Evolutionary conservation across 768 basidiomycete species (phyloP), one percentile per base, ranked within the genome.

Genomic region (Coprinopsis sp.): DNA sequence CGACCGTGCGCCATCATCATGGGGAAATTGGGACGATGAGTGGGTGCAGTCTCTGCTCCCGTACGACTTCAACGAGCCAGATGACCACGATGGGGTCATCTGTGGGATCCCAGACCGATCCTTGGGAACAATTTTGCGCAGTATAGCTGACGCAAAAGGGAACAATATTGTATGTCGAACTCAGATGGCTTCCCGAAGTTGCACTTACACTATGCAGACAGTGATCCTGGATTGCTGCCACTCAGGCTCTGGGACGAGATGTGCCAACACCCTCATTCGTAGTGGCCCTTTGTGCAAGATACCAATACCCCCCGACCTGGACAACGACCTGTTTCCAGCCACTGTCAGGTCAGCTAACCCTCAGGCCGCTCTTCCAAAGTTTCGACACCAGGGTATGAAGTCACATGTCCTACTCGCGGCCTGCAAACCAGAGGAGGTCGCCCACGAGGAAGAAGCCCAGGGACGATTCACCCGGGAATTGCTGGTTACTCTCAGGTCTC

Each of bases 11-110:
- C 81, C 81, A 38, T 58, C 59, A 29, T 74, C 69, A 38, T 82
- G 81, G 81, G 66, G 64, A 24, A 64, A 66, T 50, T 61, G 60
- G 37, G 51, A 43, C 23, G 51, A 54, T 3, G 58, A 64, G n/a
- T n/a, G n/a, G 23, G 74, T 77, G 19, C 73, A 83, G 51, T 71
- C 80, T 47, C 53, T 84, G 16, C 79, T 79, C 53, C 71, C 82
- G 23, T 74, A 77, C 51, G 82, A 84, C 54, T 77, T 76, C 43
- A 75, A 77, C 37, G 57, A 58, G 8, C 54, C 59, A 6, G 60
- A 69, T 18, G 70, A 71, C 0, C 56, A 68, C 8, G 60, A 73
- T 38, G 67, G 30, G 3, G 33, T 16, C 29, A 33, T 44, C 13
- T 53, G 46, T 6, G 47, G 47, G 12, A 44, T 52, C 18, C 43